Base-by-base conservation (phyloP, 208 protist genomes). In the Leishmania lainsoni region DNA sequence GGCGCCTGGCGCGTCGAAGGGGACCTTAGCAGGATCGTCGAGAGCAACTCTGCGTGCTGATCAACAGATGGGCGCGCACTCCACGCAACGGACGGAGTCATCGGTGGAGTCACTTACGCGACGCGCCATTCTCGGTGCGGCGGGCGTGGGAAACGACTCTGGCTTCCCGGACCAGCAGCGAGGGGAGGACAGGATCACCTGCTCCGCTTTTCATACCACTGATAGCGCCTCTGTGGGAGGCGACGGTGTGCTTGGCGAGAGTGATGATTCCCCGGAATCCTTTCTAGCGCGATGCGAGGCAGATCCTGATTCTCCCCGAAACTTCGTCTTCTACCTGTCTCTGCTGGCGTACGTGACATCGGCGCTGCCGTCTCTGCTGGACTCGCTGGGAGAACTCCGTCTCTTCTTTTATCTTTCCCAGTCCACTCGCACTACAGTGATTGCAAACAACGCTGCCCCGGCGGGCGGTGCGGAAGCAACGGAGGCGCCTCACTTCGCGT, bases 301-400 rank as follows among this genome's bases (percentile, higher is more conserved):
- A 0, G 72, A 73, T 22, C 5, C 56, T 0, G 26, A 39, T 20
- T 82, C 82, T 17, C 82, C 82, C 1, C 82, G 82, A 66, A 76
- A 52, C 74, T 86, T 82, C 35, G 3, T 82, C 22, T 86, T 86
- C n/a, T 86, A 82, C 32, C 82, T 86, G 10, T 81, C 82, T 17
- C 65, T 86, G 2, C 63, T 86, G 22, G 82, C 82, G 1, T 86
- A 86, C 49, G 66, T 82, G 32, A 81, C 82, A 16, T 78, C 82
- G 26, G 82, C 82, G n/a, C 74, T 86, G 29, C 82, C 82, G 51
- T 68, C 77, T 32, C 72, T 82, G 39, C 78, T 86, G 10, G 42
- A 48, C 66, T 82, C 78, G 3, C 68, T 86, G 17, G 73, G 59
- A 26, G 82, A 81, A 75, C 73, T 86, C 65, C 72, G 59, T 14